Percentiles rank a stretch among this genome's conserved stretches.
Evolutionary conservation across 2,329 filamentous ascomycete species (phyloP).

Genomic region (Metarhizium robertsii): DNA sequence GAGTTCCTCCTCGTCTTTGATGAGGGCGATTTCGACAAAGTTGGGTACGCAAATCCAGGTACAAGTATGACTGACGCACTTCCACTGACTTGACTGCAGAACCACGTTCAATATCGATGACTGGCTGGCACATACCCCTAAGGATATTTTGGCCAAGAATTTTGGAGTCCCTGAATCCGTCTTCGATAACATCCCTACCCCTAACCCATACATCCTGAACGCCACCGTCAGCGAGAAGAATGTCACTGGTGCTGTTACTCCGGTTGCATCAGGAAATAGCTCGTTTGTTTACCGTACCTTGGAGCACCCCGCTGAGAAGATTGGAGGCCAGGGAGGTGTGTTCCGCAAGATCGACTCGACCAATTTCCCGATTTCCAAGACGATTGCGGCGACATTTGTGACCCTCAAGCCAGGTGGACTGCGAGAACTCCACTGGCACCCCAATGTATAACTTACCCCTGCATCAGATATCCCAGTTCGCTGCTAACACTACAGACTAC

Average conservation of each 20-base stretch:
- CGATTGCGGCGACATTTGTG: slow-evolving; percentile 56
- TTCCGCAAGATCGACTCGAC: slow-evolving; percentile 57
- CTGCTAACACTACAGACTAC: background rate
- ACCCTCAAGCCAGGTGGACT: slow-evolving; percentile 53
- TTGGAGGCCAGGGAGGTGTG: slow-evolving; percentile 52
- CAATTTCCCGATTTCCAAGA: slow-evolving; percentile 58
- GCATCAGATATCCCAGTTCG: background rate
- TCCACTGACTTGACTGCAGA: slow-evolving; percentile 20
- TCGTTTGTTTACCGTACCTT: slow-evolving; percentile 55
- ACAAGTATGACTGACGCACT: background rate
- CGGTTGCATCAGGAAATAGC: slow-evolving; percentile 42
- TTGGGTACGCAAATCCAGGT: slow-evolving; percentile 34
- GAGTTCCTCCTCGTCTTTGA: slow-evolving; percentile 60
- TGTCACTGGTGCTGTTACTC: slow-evolving; percentile 27
- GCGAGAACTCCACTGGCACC: slow-evolving; percentile 62
- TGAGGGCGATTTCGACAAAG: slow-evolving; percentile 55
- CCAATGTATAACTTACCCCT: slow-evolving; percentile 39
- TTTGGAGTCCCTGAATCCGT: slow-evolving; percentile 52
- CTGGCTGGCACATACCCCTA: slow-evolving; percentile 59
- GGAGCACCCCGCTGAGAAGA: slow-evolving; percentile 43
- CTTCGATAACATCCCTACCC: slow-evolving; percentile 47
- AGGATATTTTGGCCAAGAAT: slow-evolving; percentile 55
- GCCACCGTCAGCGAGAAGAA: slow-evolving; percentile 39
- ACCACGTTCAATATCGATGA: slow-evolving; percentile 65
- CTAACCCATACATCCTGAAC: slow-evolving; percentile 54